These are phyloP conservation scores for Leccinum boreale DNA, from an alignment of 768 basidiomycete genomes.

Conservation along the genomic window DNA sequence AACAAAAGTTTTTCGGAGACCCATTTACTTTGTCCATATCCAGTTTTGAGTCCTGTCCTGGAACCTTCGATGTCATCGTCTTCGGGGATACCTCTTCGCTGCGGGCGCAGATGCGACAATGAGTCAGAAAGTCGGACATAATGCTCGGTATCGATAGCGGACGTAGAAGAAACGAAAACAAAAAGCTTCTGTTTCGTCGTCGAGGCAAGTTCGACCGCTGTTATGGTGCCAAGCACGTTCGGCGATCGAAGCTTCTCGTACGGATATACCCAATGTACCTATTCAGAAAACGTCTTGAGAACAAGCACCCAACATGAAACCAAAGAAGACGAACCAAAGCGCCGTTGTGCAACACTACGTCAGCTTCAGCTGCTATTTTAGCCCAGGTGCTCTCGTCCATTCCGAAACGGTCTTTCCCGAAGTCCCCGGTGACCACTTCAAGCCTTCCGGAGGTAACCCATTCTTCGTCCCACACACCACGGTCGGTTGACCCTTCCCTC, in stretches of 20 bases:
- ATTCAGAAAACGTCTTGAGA: constrained; percentile 2
- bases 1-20: constrained; percentile 93
- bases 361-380: constrained; percentile 64
- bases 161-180: constrained; percentile 93
- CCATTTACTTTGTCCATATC: constrained; percentile 99
- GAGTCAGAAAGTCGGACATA: constrained; percentile 87
- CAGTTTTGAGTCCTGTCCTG: constrained; percentile 68
- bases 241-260: constrained; percentile 89
- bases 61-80: constrained; percentile 87
- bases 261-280: constrained; percentile 99
- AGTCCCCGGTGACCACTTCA: constrained; percentile 82
- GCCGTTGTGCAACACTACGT: constrained; percentile 90
- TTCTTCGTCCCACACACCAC: constrained; percentile 83
- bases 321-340: constrained; percentile 71
- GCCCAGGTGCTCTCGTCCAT: constrained; percentile 63
- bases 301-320: not conserved
- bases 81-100: constrained; percentile 75
- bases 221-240: constrained; percentile 91
- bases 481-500: constrained; percentile 66
- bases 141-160: constrained; percentile 88
- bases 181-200: constrained; percentile 71
- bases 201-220: constrained; percentile 75
- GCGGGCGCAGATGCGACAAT: constrained; percentile 37
- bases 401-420: constrained; percentile 74
- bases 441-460: constrained; percentile 71